A percentile compares a stretch with the other conserved stretches of the same genome.
These are phyloP conservation scores for Backusella tuberculispora DNA, from an alignment of 192 early-diverging fungal genomes.

Conservation along the genomic window DNA sequence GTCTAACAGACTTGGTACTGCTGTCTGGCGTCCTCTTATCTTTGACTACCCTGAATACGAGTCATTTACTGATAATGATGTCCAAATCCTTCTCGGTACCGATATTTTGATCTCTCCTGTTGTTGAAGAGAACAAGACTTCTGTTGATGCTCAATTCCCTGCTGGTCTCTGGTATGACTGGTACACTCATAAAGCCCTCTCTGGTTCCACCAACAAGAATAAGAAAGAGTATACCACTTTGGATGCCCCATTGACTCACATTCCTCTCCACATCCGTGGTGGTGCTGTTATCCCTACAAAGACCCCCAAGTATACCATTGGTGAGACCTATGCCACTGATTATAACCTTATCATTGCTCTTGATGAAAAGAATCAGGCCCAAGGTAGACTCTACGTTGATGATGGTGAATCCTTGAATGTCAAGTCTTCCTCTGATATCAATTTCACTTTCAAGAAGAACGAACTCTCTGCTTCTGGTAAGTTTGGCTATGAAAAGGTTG, in stretches of 20 bases:
- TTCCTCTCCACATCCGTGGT: slow-evolving; percentile 65
- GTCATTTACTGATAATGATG: slow-evolving; percentile 48
- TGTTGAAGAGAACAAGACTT: slow-evolving; percentile 45
- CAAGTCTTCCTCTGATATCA: slow-evolving; percentile 28
- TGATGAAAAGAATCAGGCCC: slow-evolving; percentile 47
- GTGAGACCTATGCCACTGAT: slow-evolving; percentile 46
- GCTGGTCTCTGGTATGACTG: slow-evolving; percentile 67
- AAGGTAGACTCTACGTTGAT: slow-evolving; percentile 62
- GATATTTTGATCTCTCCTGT: slow-evolving; percentile 64
- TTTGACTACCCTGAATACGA: slow-evolving; percentile 53
- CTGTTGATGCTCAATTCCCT: slow-evolving; percentile 67
- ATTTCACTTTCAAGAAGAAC: slow-evolving; percentile 22
- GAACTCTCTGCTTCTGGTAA: slow-evolving; percentile 28
- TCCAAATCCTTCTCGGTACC: slow-evolving; percentile 63
- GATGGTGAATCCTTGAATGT: slow-evolving; percentile 60
- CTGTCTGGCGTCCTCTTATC: slow-evolving; percentile 57
- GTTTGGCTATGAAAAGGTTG: slow-evolving; percentile 27
- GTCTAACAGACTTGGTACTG: slow-evolving; percentile 54
- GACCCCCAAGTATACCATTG: slow-evolving; percentile 51
- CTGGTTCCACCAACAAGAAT: slow-evolving; percentile 23
- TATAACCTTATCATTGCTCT: slow-evolving; percentile 59
- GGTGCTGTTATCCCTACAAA: slow-evolving; percentile 62
- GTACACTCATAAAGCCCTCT: slow-evolving; percentile 42
- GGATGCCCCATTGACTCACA: slow-evolving; percentile 53
- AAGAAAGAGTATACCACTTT: slow-evolving; percentile 41